Base-by-base conservation (phyloP, 78 protist species). In the Dictyostelium purpureum region DNA sequence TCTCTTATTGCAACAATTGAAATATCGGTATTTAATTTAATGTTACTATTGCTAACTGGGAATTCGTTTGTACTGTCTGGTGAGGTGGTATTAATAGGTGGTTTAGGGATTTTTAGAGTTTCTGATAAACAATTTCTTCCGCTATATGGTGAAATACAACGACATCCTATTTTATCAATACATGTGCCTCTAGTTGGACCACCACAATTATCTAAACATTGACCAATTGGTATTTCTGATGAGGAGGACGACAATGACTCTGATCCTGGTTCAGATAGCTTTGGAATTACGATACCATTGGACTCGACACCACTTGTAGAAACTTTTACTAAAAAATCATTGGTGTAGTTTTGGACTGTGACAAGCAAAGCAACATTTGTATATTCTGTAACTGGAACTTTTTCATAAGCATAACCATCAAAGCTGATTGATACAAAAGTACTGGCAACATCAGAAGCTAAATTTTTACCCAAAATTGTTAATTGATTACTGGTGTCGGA, bases 81-180 rank as follows among this genome's bases (percentile, higher is more conserved):
- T 24, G 76, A 31, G 2, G 78, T 42, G 14, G 24, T 5, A 43
- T 67, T 71, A 12, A 37, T 6, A 11, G 18, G 19, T 40, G 90
- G 81, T 38, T 26, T n/a, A 0, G 49, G 51, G 1, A 70, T 9
- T 28, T 21, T 37, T 3, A 54, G 2, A 24, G 4, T n/a, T 31
- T 59, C 54, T 19, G 45, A 54, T 14, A 6, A 18, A 47, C 90
- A 82, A 56, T 82, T 70, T 9, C 26, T 19, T 11, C 90, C 90
- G 16, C 54, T 42, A 43, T 47, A 82, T 1, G 54, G 79, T 31
- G 51, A 35, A 3, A 47, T 31, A 40, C 90, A 82, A 7, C 11
- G 43, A 57, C 90, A 82, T 3, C 79, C 79, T 19, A 67, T 2
- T 21, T 28, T 16, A 16, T 38, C 38, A 43, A 45, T 45, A 45